Evolutionary conservation across 176 grass and related monocot genomes (phyloP).

Genomic region (Avena insularis): DNA sequence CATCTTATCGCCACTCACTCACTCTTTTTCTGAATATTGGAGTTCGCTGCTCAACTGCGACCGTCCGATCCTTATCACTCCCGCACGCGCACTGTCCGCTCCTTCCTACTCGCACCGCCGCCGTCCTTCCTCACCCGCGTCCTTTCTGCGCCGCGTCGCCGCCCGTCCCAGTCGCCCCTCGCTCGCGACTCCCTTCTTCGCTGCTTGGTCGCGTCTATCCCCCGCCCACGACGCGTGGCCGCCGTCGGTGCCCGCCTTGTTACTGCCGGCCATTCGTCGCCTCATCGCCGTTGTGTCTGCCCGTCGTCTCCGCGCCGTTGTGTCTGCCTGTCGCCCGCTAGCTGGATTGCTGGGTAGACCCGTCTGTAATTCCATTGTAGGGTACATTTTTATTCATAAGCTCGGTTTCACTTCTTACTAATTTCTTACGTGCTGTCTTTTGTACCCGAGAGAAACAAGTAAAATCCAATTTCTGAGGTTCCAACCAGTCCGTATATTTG

Average conservation of each 20-base stretch:
- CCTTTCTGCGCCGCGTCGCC: neutral
- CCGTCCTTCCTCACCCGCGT: neutral
- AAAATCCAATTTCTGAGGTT: neutral
- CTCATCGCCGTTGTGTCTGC: too few species aligned
- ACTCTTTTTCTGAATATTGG: neutral
- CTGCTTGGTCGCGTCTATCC: neutral
- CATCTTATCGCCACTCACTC: constrained; percentile 38
- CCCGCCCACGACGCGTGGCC: constrained; percentile 8
- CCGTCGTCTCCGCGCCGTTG: neutral
- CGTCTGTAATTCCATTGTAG: neutral
- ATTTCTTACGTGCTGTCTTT: constrained; percentile 6
- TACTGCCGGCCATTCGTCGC: neutral
- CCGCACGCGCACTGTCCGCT: constrained; percentile 14
- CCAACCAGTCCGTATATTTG: neutral
- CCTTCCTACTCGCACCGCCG: constrained; percentile 1
- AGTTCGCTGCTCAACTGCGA: constrained; percentile 21
- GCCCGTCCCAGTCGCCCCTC: neutral
- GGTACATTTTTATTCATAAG: neutral
- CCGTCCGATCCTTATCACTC: constrained; percentile 53
- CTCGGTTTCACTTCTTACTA: neutral
- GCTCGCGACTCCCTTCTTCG: neutral
- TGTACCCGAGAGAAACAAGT: neutral
- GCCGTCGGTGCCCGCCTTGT: too few species aligned
- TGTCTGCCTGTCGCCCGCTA: neutral
- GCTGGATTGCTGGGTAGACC: neutral